Base-by-base conservation (phyloP, 805 yeast species). In the Torulaspora microellipsoides region DNA sequence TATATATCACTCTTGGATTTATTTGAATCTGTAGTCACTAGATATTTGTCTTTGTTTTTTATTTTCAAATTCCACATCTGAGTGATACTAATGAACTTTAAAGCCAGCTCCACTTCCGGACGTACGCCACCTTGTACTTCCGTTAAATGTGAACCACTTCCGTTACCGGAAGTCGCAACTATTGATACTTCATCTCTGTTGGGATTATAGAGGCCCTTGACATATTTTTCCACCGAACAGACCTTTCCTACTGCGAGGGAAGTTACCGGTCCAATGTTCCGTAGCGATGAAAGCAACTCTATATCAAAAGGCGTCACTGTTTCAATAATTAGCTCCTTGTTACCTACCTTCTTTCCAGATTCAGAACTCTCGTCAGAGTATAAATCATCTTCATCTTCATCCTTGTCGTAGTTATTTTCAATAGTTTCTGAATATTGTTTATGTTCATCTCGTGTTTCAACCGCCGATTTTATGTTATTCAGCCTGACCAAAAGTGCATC, bases 241-340 rank as follows among this genome's bases (percentile, higher is more conserved):
- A 76, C 69, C 38, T 72, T 70, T 0, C 90, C 96, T 28, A 81
- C 53, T 0, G 89, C 73, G 49, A 89, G 73, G 32, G 80, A 77
- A 2, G 85, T 71, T 10, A 85, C 68, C 0, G 96, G 95, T 0
- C 96, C 96, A 51, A 76, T 70, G 54, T 81, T 85, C 2, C 73
- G 55, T 9, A 89, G 58, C 1, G 66, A 64, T 51, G 87, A 93
- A 27, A 73, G 66, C 14, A 69, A 55, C 13, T 67, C 62, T 45
- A 82, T 76, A 49, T 66, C 58, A 49, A 66, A 62, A 3, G 67
- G 67, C 29, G 46, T 50, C 3, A 53, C 59, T 1, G 57, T 55
- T 33, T 60, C 64, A 4, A 55, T 51, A 6, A 38, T 28, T 7
- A 44, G 36, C 15, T 51, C 54, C 13, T 47, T 53, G 15, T 34